Percentiles rank a stretch among this genome's conserved stretches.
These are phyloP conservation scores for Carex arenaria DNA, from an alignment of 202 grass and related monocot species.

Conservation along the genomic window DNA sequence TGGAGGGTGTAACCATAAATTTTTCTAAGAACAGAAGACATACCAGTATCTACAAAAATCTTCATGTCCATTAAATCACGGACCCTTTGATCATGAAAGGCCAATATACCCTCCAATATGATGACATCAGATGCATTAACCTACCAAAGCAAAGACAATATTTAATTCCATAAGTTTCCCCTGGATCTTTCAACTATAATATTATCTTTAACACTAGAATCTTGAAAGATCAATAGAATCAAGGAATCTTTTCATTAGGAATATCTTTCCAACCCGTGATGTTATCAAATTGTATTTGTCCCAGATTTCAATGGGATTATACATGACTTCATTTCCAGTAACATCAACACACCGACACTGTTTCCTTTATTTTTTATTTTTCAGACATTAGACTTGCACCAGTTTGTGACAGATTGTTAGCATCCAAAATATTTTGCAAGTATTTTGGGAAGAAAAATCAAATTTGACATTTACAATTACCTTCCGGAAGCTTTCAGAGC, in stretches of 20 bases:
- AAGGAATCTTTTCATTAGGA: not conserved
- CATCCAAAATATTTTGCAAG: not conserved
- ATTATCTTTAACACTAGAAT: not conserved
- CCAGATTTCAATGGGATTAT: not conserved
- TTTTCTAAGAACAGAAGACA: constrained; percentile 1
- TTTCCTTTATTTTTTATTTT: not conserved
- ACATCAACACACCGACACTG: not conserved
- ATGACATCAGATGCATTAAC: constrained; percentile 99
- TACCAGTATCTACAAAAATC: constrained; percentile 98
- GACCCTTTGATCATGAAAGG: constrained; percentile 90
- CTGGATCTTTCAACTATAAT: not conserved
- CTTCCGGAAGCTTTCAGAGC: constrained; percentile 79
- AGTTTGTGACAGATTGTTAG: not conserved
- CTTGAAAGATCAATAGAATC: not conserved
- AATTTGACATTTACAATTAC: constrained; percentile 31
- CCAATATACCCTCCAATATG: constrained; percentile 98
- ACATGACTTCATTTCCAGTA: not conserved
- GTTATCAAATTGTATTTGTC: not conserved
- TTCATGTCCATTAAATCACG: constrained; percentile 99
- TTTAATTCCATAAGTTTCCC: not conserved
- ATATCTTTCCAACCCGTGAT: not conserved
- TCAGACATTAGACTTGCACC: not conserved
- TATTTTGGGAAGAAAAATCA: not conserved
- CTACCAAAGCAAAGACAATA: constrained; percentile 40
- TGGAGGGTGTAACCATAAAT: not conserved